A percentile compares a stretch with the other conserved stretches of the same genome.
Conservation (phyloP, 1,284 basidiomycete species). For the Somion occarium region DNA sequence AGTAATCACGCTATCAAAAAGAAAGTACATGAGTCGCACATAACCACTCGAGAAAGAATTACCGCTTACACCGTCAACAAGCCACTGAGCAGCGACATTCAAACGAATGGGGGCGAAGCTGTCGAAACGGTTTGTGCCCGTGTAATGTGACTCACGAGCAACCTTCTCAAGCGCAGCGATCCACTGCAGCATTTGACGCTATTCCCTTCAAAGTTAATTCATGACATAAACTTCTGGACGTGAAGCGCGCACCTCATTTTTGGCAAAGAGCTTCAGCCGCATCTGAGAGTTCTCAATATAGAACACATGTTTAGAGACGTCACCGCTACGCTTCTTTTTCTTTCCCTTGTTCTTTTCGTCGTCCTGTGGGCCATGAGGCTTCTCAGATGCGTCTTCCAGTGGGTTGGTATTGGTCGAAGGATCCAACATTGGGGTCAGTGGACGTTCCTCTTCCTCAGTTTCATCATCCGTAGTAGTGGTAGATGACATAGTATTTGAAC, state of each 20-base stretch:
- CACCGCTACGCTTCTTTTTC: conserved; percentile 40
- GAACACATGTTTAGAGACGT: conserved; percentile 90
- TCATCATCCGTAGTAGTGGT: neutral
- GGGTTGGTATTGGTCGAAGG: conserved; percentile 72
- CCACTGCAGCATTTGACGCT: conserved; percentile 98
- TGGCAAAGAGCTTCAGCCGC: conserved; percentile 83
- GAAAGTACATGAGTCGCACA: neutral
- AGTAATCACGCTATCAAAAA: conserved; percentile 77
- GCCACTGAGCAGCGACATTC: conserved; percentile 96
- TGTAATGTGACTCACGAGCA: conserved; percentile 76
- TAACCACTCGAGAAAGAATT: neutral
- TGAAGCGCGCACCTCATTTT: conserved; percentile 67
- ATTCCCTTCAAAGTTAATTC: too few species aligned
- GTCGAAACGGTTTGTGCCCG: conserved; percentile 81
- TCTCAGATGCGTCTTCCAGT: conserved; percentile 27
- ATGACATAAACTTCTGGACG: neutral
- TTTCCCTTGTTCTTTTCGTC: conserved; percentile 26
- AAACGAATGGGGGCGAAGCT: conserved; percentile 93
- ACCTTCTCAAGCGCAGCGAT: conserved; percentile 89
- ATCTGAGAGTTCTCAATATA: conserved; percentile 91
- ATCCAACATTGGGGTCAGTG: conserved; percentile 57
- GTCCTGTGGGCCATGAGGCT: conserved; percentile 20
- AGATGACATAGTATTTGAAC: conserved; percentile 13
- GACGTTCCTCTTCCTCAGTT: conserved; percentile 19
- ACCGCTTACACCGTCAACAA: conserved; percentile 87